Conservation (phyloP, 805 yeast genomes). For the Wickerhamiella siamensis region DNA sequence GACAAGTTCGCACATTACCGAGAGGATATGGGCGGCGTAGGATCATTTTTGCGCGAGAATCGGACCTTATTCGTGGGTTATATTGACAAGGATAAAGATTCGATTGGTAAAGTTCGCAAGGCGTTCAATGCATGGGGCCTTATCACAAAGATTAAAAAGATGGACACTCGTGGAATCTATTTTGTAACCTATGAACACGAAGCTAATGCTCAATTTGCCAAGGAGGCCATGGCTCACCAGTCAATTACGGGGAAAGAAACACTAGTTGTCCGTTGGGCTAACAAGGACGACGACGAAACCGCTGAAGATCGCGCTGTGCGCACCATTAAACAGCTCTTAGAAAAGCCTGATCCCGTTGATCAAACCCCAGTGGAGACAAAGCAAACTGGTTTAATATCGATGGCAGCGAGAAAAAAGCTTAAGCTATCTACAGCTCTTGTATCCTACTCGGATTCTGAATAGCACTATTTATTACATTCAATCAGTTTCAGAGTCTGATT, state of each 20-base stretch:
- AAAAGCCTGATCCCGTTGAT: background rate
- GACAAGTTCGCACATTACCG: constrained; percentile 68
- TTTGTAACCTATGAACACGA: constrained; percentile 61
- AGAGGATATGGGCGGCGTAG: constrained; percentile 93
- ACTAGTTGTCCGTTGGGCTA: constrained; percentile 73
- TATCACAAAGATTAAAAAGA: constrained; percentile 48
- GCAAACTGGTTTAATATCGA: background rate
- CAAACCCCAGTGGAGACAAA: background rate
- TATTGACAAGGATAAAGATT: constrained; percentile 31
- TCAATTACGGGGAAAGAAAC: constrained; percentile 53
- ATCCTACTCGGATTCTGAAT: constrained; percentile 1
- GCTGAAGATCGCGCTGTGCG: constrained; percentile 26
- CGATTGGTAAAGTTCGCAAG: constrained; percentile 29
- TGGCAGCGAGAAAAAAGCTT: background rate
- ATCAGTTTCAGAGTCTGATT: constrained; percentile 6
- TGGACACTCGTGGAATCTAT: constrained; percentile 53
- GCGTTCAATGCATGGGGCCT: constrained; percentile 67
- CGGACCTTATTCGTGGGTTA: constrained; percentile 61
- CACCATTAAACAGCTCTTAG: background rate
- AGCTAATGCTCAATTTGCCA: constrained; percentile 79
- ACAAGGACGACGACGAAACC: constrained; percentile 38
- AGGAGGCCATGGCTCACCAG: constrained; percentile 87
- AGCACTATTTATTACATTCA: background rate
- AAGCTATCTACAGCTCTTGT: background rate
- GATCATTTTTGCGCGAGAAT: constrained; percentile 57